Evolutionary conservation across 257 asterid genomes (phyloP).

Genomic region (Scutellaria baicalensis): DNA sequence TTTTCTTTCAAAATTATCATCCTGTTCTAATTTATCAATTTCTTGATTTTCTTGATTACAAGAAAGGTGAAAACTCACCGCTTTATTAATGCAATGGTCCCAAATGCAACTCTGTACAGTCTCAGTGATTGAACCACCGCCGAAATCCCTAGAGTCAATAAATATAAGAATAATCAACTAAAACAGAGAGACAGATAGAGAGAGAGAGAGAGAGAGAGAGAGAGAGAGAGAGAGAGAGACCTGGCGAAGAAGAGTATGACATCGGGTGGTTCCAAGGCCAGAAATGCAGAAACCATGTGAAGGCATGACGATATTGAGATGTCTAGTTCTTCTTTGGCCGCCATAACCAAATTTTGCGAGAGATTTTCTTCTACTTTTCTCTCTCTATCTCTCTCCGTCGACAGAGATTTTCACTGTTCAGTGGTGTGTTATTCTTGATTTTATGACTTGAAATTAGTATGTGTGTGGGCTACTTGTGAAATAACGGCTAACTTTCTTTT

Average conservation of each 20-base stretch:
- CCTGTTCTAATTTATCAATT: not conserved
- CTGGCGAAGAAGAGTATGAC: conserved; percentile 68
- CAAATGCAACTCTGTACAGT: conserved; percentile 70
- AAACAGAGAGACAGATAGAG: not conserved
- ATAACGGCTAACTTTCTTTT: not conserved
- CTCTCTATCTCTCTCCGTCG: too few species aligned
- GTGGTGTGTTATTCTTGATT: too few species aligned
- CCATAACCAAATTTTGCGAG: conserved; percentile 16
- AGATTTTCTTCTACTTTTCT: not conserved
- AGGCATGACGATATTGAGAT: conserved; percentile 24
- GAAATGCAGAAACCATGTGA: conserved; percentile 58
- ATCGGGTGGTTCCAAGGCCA: conserved; percentile 69
- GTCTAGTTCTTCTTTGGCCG: conserved; percentile 31
- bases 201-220: not conserved
- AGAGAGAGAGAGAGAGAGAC: conserved; percentile 16
- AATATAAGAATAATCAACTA: not conserved
- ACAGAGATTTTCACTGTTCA: too few species aligned
- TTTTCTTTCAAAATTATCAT: not conserved
- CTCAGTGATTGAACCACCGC: conserved; percentile 67
- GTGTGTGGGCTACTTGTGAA: not conserved
- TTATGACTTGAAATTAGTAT: too few species aligned
- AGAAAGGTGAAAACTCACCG: conserved; percentile 31
- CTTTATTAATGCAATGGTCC: conserved; percentile 47
- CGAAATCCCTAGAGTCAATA: conserved; percentile 40
- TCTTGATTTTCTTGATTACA: not conserved